phyloP scores from a whole-genome alignment of 2,329 filamentous ascomycete genomes.

The Clathrospora elynae region DNA sequence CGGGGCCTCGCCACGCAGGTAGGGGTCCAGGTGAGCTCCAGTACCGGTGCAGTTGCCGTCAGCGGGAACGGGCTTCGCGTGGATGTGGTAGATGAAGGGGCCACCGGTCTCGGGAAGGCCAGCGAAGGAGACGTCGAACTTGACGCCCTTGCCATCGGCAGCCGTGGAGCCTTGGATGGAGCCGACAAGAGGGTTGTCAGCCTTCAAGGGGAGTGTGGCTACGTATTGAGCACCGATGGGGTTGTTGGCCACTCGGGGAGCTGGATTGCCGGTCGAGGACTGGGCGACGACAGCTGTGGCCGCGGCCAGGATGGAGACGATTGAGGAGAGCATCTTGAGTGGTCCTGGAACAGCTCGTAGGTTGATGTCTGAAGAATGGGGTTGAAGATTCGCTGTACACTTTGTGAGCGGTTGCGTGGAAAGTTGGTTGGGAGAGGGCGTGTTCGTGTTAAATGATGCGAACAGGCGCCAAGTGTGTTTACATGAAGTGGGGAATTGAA shows the following conservation, averaged over 20 bases:
- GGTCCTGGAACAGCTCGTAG: slow-evolving; percentile 15
- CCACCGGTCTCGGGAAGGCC: slow-evolving; percentile 51
- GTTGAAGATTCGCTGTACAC: slow-evolving; percentile 8
- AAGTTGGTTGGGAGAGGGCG: slow-evolving; percentile 7
- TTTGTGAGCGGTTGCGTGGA: slow-evolving; percentile 17
- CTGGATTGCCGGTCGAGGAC: slow-evolving; percentile 32
- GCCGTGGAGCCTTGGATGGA: slow-evolving; percentile 41
- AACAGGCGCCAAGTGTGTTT: too few species aligned
- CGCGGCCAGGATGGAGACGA: slow-evolving; percentile 38
- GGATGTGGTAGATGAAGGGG: slow-evolving; percentile 56
- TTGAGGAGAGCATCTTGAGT: slow-evolving; percentile 39
- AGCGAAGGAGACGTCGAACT: slow-evolving; percentile 48
- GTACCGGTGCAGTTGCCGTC: slow-evolving; percentile 53
- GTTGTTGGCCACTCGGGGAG: slow-evolving; percentile 46
- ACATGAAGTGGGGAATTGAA: slow-evolving; percentile 6
- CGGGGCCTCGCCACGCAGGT: slow-evolving; percentile 47
- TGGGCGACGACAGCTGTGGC: slow-evolving; percentile 39
- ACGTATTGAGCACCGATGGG: slow-evolving; percentile 48
- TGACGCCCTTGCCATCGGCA: slow-evolving; percentile 48
- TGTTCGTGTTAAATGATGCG: too few species aligned
- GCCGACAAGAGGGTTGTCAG: slow-evolving; percentile 42
- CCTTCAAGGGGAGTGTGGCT: slow-evolving; percentile 45
- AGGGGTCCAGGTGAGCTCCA: slow-evolving; percentile 52
- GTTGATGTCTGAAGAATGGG: slow-evolving; percentile 14
- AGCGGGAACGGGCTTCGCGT: slow-evolving; percentile 49